Evolutionary conservation across 2,329 filamentous ascomycete genomes (phyloP), one percentile per base, ranked within the genome.

Genomic region (Colletotrichum orchidophilum): DNA sequence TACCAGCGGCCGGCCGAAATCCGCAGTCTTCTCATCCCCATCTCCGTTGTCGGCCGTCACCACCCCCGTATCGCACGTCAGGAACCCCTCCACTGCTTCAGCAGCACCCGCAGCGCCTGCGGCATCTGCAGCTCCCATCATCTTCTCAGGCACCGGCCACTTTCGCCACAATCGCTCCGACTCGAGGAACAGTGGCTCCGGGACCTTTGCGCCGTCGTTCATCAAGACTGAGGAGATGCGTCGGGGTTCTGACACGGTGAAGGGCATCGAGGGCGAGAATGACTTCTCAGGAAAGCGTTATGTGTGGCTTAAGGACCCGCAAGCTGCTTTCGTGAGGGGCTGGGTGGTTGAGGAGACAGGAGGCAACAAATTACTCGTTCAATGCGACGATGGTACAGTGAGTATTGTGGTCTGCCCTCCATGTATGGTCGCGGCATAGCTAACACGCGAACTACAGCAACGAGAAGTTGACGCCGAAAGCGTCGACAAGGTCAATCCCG

Each of bases 251-350:
- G 90, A 91, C 74, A 78, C 84, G 12, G 87, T 92, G 18, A 86
- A 86, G 60, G 93, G 94, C 21, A 95, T 98, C 71, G 97, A 99
- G 82, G 96, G 96, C 73, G 96, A 98, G 79, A 98, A 98, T 80
- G 96, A 99, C 86, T 98, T 99, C 81, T 99, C 96, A 0, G 97
- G 96, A 68, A 98, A 97, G 84, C 91, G 96, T 85, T 99, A 98
- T 85, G 95, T 99, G 74, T 99, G 96, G 97, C 86, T 99, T 79
- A 94, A 93, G 81, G 95, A 99, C 82, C 87, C 94, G 1, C 89
- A 95, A 77, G 88, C 88, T 66, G 96, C 96, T 1, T 99, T 99
- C 80, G 91, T 98, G 64, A 94, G 95, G 76, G 97, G 96, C 4
- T 96, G 95, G 90, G 91, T 99, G 13, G 88, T 98, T 26, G 93